Evolutionary conservation across 805 yeast genomes (phyloP).

Genomic region (Yamadazyma kitorensis): DNA sequence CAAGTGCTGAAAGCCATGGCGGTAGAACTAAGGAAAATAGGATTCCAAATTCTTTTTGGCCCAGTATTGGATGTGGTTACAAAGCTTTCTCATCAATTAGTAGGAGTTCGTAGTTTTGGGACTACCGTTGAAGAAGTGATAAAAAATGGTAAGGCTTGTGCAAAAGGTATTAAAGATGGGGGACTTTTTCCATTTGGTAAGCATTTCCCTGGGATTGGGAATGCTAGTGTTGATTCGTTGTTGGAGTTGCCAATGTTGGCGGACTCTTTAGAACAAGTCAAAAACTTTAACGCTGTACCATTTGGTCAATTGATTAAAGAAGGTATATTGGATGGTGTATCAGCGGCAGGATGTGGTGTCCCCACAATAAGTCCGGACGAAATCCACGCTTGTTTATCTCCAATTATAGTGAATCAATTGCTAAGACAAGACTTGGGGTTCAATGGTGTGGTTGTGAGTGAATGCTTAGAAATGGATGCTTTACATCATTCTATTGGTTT

Average conservation of each 20-base stretch:
- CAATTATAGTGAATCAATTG: slow-evolving; percentile 48
- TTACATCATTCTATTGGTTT: slow-evolving; percentile 60
- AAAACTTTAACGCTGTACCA: slow-evolving; percentile 49
- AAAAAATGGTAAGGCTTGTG: slow-evolving; percentile 51
- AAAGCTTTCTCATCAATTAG: slow-evolving; percentile 51
- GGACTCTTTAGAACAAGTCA: slow-evolving; percentile 52
- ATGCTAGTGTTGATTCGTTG: slow-evolving; percentile 55
- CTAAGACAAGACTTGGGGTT: slow-evolving; percentile 50
- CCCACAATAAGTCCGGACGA: slow-evolving; percentile 60
- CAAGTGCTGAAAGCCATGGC: slow-evolving; percentile 55
- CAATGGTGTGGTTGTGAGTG: slow-evolving; percentile 56
- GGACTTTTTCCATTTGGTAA: slow-evolving; percentile 57
- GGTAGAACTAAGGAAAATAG: slow-evolving; percentile 49
- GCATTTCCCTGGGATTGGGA: slow-evolving; percentile 67
- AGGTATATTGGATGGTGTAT: slow-evolving; percentile 49
- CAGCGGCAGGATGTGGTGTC: slow-evolving; percentile 64
- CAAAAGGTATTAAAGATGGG: slow-evolving; percentile 52
- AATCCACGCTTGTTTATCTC: slow-evolving; percentile 60
- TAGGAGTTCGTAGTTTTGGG: slow-evolving; percentile 62
- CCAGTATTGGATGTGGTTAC: slow-evolving; percentile 63
- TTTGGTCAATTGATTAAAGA: slow-evolving; percentile 46
- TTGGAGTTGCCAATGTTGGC: slow-evolving; percentile 58
- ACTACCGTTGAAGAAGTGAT: slow-evolving; percentile 57
- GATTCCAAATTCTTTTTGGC: slow-evolving; percentile 54
- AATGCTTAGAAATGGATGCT: slow-evolving; percentile 63